A percentile compares a stretch with the other conserved stretches of the same genome.
phyloP scores from a whole-genome alignment of 305 asterid species.

The Andrographis paniculata region DNA sequence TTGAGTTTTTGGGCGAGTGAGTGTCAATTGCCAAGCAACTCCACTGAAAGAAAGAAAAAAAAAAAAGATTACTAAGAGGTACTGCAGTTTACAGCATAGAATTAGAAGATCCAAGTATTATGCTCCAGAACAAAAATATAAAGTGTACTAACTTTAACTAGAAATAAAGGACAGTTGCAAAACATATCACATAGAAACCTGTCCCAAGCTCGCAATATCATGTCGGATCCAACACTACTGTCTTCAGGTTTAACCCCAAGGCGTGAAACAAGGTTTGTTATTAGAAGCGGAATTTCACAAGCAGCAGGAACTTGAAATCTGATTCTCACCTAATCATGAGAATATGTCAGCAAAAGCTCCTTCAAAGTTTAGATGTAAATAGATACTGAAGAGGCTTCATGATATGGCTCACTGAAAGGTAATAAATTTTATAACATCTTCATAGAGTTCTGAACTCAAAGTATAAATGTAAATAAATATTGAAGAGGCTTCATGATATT shows the following conservation, averaged over 20 bases:
- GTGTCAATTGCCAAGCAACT: slow-evolving; percentile 88
- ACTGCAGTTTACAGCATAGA: slow-evolving; percentile 11
- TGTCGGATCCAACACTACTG: slow-evolving; percentile 61
- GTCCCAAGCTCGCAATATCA: slow-evolving; percentile 85
- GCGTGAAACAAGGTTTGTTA: slow-evolving; percentile 67
- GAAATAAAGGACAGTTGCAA: slow-evolving; percentile 12
- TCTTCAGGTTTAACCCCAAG: slow-evolving; percentile 69
- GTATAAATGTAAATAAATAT: slow-evolving; percentile 9
- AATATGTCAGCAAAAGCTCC: slow-evolving; percentile 17
- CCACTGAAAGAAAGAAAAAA: slow-evolving; percentile 47
- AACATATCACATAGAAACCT: slow-evolving; percentile 43
- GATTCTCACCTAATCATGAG: slow-evolving; percentile 53
- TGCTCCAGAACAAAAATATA: too few species aligned
- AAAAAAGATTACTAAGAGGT: slow-evolving; percentile 16
- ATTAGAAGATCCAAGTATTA: too few species aligned
- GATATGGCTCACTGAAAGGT: slow-evolving; percentile 11
- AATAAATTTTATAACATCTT: too few species aligned
- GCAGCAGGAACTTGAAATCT: slow-evolving; percentile 81
- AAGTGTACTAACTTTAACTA: too few species aligned
- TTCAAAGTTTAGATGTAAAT: slow-evolving; percentile 6
- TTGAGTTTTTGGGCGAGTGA: slow-evolving; percentile 45
- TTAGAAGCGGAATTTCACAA: slow-evolving; percentile 75
- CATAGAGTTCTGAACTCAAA: too few species aligned
- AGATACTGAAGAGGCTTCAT: slow-evolving; percentile 2
- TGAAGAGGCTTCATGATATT: slow-evolving; percentile 3